Percentiles rank a stretch among this genome's conserved stretches.
phyloP scores from a whole-genome alignment of 495 filamentous ascomycete species.

The Penicillium salamii region DNA sequence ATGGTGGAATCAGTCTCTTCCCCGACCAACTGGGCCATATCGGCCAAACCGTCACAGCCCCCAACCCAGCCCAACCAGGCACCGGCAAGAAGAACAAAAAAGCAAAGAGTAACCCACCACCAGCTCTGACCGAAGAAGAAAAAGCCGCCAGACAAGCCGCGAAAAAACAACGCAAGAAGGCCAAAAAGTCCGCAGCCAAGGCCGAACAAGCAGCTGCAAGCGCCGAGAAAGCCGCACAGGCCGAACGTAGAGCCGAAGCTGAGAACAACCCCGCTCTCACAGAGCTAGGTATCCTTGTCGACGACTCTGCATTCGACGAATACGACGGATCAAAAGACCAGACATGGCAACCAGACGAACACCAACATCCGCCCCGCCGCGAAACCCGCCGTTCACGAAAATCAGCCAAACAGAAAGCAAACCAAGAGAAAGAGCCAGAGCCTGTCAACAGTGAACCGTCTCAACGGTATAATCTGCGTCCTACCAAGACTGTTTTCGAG shows the following conservation, averaged over 20 bases:
- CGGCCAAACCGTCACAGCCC: not conserved
- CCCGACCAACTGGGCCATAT: not conserved
- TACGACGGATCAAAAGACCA: too few species aligned
- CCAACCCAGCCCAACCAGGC: not conserved
- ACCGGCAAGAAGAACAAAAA: slow-evolving; percentile 10
- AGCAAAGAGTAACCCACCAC: slow-evolving; percentile 16
- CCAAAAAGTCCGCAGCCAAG: not conserved
- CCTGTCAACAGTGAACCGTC: too few species aligned
- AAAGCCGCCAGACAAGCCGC: slow-evolving; percentile 10
- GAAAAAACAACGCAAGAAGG: not conserved
- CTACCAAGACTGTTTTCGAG: too few species aligned
- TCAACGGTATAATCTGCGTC: too few species aligned
- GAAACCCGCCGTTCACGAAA: too few species aligned
- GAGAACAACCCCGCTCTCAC: not conserved
- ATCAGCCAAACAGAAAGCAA: too few species aligned
- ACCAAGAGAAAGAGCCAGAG: too few species aligned
- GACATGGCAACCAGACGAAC: too few species aligned
- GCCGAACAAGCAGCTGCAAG: not conserved
- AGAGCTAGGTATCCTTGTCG: not conserved
- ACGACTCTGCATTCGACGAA: too few species aligned
- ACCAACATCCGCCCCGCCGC: too few species aligned
- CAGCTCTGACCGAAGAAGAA: slow-evolving; percentile 8
- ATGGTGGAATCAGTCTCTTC: slow-evolving; percentile 16
- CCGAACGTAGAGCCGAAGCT: not conserved
- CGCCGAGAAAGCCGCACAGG: not conserved